Base-by-base conservation (phyloP, 202 grass and related monocot species). In the Hordeum pubiflorum region DNA sequence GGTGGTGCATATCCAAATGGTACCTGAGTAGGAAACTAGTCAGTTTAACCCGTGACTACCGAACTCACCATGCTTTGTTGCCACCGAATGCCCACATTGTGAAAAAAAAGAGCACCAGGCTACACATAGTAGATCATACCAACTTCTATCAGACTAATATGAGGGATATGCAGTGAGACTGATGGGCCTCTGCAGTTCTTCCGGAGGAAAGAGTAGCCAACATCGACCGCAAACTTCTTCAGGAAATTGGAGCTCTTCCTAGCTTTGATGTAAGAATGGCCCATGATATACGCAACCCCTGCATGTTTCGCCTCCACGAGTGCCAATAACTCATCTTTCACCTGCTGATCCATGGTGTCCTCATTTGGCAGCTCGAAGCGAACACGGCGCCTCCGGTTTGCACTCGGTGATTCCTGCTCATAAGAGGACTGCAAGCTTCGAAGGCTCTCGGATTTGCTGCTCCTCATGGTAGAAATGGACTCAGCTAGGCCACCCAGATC, bases 121-220 rank as follows among this genome's bases (percentile, higher is more conserved):
- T 96, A 96, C 58, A 99, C 96, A 77, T 99, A 85, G 87, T 99
- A 95, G 78, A 93, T 95, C 96, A 99, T 95, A 36, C 96, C 96
- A 69, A 99, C 96, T 86, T 99, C 96, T 85, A 99, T 99, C 39
- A 99, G 85, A 86, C 92, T 99, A 81, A 95, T 96, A 82, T 99
- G 96, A 65, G 96, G 96, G 40, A 99, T 93, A 57, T 99, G 88
- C 55, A 99, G 84, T 38, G 96, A 90, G 46, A 94, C 92, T 36
- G 92, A 85, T 9, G 96, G 96, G 54, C 92, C 88, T 74, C 96
- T 90, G 80, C 96, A 98, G 66, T 98, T 98, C 80, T 93, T 98
- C 61, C 92, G 86, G 61, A 99, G 89, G 80, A 96, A 99, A 55
- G 92, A 93, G 85, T 95, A 99, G 55, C 87, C 92, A 81, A 95